These are phyloP conservation scores for Lonicera japonica DNA, from an alignment of 129 eudicot genomes.

Conservation along the genomic window DNA sequence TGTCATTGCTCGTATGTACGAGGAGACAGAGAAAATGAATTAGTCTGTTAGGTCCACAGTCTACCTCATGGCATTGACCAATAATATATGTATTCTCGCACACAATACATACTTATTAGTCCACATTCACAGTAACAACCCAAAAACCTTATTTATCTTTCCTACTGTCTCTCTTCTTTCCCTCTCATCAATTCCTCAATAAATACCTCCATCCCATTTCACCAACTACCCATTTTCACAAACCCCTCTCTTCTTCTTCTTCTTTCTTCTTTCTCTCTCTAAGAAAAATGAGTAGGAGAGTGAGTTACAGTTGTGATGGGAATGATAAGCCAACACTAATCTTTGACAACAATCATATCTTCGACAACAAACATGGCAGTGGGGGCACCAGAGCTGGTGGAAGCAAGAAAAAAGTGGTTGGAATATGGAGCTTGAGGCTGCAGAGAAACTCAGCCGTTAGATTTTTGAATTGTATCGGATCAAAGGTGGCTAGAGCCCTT, in stretches of 20 bases:
- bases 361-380: neutral
- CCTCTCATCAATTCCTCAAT: conserved; percentile 16
- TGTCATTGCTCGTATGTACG: too few relatives aligned
- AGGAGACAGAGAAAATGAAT: too few relatives aligned
- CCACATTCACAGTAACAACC: too few relatives aligned
- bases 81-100: too few relatives aligned
- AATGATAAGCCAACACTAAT: neutral
- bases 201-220: conserved; percentile 9
- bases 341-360: too few relatives aligned
- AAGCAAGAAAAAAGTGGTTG: conserved; percentile 6
- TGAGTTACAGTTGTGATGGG: conserved; percentile 13
- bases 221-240: conserved; percentile 1
- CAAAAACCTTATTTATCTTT: conserved; percentile 12
- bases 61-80: too few relatives aligned
- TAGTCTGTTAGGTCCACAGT: too few relatives aligned
- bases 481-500: conserved; percentile 22
- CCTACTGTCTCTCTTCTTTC: neutral
- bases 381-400: conserved; percentile 10
- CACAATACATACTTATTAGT: too few relatives aligned
- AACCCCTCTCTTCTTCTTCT: neutral
- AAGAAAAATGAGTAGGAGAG: conserved; percentile 16
- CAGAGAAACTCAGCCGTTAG: conserved; percentile 12
- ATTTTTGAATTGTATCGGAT: conserved; percentile 16
- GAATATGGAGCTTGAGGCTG: neutral
- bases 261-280: conserved; percentile 2